Evolutionary conservation across 108 stramenopile species (phyloP).

Genomic region (Chaetoceros tenuissimus): DNA sequence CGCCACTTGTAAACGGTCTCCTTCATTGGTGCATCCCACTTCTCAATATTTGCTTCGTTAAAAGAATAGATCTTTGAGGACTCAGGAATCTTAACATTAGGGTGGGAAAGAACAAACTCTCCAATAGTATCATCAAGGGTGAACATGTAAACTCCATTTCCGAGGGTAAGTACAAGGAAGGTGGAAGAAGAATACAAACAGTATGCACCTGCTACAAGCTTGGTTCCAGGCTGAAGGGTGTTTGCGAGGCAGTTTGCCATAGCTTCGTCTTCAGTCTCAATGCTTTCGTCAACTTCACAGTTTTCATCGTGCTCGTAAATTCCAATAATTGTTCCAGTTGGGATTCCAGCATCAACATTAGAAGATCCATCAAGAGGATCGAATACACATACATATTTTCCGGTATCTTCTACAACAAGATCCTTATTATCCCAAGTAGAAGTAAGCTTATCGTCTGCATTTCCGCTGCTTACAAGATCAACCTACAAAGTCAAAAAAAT

Average conservation of each 20-base stretch:
- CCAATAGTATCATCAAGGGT: slow-evolving; percentile 84
- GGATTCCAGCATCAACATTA: slow-evolving; percentile 91
- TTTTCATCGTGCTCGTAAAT: slow-evolving; percentile 63
- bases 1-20: slow-evolving; percentile 48
- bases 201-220: slow-evolving; percentile 80
- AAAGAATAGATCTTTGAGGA: slow-evolving; percentile 75
- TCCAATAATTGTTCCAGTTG: slow-evolving; percentile 87
- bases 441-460: no score
- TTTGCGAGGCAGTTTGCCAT: slow-evolving; percentile 36
- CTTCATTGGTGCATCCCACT: slow-evolving; percentile 66
- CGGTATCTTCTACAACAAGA: slow-evolving; percentile 13
- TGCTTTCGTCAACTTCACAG: slow-evolving; percentile 39
- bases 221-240: slow-evolving; percentile 77
- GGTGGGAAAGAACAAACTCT: slow-evolving; percentile 87
- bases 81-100: slow-evolving; percentile 66
- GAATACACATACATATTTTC: slow-evolving; percentile 69
- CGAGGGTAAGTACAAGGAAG: slow-evolving; percentile 80
- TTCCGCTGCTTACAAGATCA: no score
- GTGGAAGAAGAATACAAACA: slow-evolving; percentile 89
- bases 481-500: no score
- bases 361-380: slow-evolving; percentile 92
- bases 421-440: slow-evolving; percentile 5
- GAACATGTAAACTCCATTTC: slow-evolving; percentile 73
- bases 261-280: slow-evolving; percentile 11
- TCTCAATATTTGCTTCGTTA: slow-evolving; percentile 83